Evolutionary conservation across 1,139 yeast genomes (phyloP), one percentile per base, ranked within the genome.

Genomic region (Blastobotrys arbuscula): DNA sequence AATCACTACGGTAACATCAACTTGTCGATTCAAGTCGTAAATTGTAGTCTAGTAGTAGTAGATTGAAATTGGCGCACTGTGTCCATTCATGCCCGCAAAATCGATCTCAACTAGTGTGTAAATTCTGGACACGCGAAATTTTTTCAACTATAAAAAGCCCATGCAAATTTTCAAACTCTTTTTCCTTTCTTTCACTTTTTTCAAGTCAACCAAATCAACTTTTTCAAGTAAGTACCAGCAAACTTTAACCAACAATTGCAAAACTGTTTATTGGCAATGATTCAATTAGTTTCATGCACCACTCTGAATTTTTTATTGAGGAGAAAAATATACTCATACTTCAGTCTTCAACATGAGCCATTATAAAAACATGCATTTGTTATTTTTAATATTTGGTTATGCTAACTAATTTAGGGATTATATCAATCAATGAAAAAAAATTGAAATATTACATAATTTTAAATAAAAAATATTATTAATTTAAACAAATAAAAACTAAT

Each of bases 301-400:
- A 63, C 67, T 57, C 67, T 51, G 54, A 63, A 55, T 43, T 44
- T 23, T 51, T 53, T 37, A 31, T 48, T 59, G 64, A 54, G 54
- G 64, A 60, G 53, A 57, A 51, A 55, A 53, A 50, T 28, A 52
- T 58, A 59, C 61, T 35, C 45, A 35, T 28, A 42, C 66, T 62
- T 61, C 65, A 62, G 65, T 62, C 65, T 62, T 62, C 65, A 61
- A 62, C 49, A 61, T 61, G 65, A 62, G 63, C 62, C 33, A 20
- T 36, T 20, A 12, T 28, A 5, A 28, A n/a, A n/a, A n/a, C n/a
- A n/a, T n/a, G n/a, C n/a, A n/a, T n/a, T n/a, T n/a, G n/a, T n/a
- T n/a, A n/a, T n/a, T n/a, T n/a, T n/a, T n/a, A n/a, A n/a, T n/a
- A n/a, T n/a, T n/a, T n/a, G n/a, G n/a, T n/a, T n/a, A n/a, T n/a